Base-by-base conservation (phyloP, 2,329 filamentous ascomycete species). In the Colletotrichum tofieldiae region DNA sequence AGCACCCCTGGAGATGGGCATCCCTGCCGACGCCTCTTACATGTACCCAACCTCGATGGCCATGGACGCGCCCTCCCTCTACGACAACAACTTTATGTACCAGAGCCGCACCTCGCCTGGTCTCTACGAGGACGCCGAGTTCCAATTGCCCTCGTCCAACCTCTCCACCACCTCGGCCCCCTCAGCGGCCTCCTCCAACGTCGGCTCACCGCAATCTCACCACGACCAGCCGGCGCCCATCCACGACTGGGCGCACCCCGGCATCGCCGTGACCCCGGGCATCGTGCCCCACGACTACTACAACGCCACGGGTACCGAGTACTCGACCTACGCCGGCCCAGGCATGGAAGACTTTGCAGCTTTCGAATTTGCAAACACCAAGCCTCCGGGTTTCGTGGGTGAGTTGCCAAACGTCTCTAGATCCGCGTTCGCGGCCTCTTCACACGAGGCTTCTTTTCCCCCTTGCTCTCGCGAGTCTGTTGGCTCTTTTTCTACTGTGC, bases 161-260 rank as follows among this genome's bases (percentile, higher is more conserved):
- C 86, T 88, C 73, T 94, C 87, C 73, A 90, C 87, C 72, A 86
- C 86, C 32, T 92, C 89, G 71, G 91, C 82, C 67, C 89, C 84
- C 64, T 93, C 92, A 63, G 90, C 89, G 5, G 85, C 91, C 8
- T 93, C 91, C 1, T 93, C 92, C 11, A 90, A 89, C 65, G 88
- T 91, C 73, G 91, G 91, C 68, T 93, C 92, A 29, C 92, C 92
- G 35, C 89, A 90, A 77, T 91, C 91, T 1, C 87, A 88, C 74
- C 87, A 89, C 77, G 87, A 87, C 67, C 88, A 89, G 75, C 81
- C 88, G 74, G 88, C 88, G 73, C 84, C 85, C 76, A 86, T 89
- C 62, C 85, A 90, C 56, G 89, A 91, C 72, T 93, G 91, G 89
- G 81, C 86, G 72, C 80, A 84, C 71, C 82, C 88, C 63, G 87